Conservation (phyloP, 2,329 filamentous ascomycete genomes). For the Xylariaceae sp. region DNA sequence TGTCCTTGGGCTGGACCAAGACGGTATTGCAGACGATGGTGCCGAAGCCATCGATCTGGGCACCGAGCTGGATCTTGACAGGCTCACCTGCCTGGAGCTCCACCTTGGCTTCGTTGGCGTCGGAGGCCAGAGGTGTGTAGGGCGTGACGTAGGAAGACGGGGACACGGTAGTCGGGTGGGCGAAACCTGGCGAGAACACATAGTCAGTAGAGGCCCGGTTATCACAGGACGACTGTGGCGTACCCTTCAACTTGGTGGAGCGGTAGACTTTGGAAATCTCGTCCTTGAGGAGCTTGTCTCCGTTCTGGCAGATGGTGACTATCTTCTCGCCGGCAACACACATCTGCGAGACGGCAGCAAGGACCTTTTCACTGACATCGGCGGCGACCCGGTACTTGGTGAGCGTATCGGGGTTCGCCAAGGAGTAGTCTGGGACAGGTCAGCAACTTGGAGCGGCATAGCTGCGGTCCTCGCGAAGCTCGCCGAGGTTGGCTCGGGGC, state of each 20-base stretch:
- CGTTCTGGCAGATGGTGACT: slow-evolving; percentile 87
- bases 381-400: slow-evolving; percentile 99
- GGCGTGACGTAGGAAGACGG: slow-evolving; percentile 92
- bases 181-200: slow-evolving; percentile 55
- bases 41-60: slow-evolving; percentile 95
- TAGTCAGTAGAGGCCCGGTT: slow-evolving; percentile 12
- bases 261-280: slow-evolving; percentile 95
- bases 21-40: slow-evolving; percentile 94
- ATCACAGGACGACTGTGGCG: slow-evolving; percentile 20
- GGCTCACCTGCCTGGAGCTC: slow-evolving; percentile 79
- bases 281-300: slow-evolving; percentile 89
- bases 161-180: slow-evolving; percentile 91
- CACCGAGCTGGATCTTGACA: slow-evolving; percentile 97
- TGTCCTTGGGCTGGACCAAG: slow-evolving; percentile 57
- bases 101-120: slow-evolving; percentile 72
- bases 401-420: slow-evolving; percentile 87
- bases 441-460: too few species aligned
- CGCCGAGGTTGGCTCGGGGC: too few species aligned
- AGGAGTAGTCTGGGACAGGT: slow-evolving; percentile 79
- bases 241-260: slow-evolving; percentile 97
- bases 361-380: slow-evolving; percentile 89
- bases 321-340: slow-evolving; percentile 85
- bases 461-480: too few species aligned
- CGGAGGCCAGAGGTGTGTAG: slow-evolving; percentile 85
- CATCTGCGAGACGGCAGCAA: slow-evolving; percentile 70